Evolutionary conservation across 1,284 basidiomycete genomes (phyloP).

Genomic region (Tylopilus microsporus): DNA sequence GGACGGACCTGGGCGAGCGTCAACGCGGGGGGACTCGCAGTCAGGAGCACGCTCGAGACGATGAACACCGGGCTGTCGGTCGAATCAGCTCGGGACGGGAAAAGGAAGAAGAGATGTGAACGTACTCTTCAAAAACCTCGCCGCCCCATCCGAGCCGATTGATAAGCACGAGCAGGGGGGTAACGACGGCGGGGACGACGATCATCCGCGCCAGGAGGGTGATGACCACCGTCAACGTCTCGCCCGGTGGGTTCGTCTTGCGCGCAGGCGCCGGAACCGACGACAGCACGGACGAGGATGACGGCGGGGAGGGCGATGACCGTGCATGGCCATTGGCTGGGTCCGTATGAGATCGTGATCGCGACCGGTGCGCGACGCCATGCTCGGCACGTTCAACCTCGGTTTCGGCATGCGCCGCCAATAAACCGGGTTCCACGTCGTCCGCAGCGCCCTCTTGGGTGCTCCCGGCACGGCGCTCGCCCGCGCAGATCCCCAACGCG

Average conservation of each 20-base stretch:
- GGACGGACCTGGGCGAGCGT: constrained; percentile 70
- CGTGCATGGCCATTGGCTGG: not conserved
- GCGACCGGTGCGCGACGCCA: not conserved
- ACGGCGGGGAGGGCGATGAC: not conserved
- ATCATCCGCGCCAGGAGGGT: constrained; percentile 81
- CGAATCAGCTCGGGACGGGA: constrained; percentile 25
- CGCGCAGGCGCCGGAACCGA: not conserved
- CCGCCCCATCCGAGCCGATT: constrained; percentile 41
- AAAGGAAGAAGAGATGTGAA: constrained; percentile 32
- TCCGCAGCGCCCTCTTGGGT: not conserved
- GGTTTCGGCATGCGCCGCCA: constrained; percentile 6
- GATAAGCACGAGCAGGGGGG: constrained; percentile 66
- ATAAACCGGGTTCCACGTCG: constrained; percentile 14
- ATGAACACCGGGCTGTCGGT: constrained; percentile 67
- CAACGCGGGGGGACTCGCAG: constrained; percentile 77
- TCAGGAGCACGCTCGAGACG: constrained; percentile 69
- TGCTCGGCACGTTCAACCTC: not conserved
- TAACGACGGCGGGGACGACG: constrained; percentile 71
- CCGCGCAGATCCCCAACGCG: not conserved
- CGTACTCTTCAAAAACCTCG: constrained; percentile 67
- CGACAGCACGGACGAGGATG: not conserved
- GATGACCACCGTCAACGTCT: constrained; percentile 78
- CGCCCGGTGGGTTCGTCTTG: constrained; percentile 44
- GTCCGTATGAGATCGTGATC: constrained; percentile 1
- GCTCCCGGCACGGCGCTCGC: not conserved